Evolutionary conservation across 805 yeast species (phyloP).

Genomic region (Ogataea henricii): DNA sequence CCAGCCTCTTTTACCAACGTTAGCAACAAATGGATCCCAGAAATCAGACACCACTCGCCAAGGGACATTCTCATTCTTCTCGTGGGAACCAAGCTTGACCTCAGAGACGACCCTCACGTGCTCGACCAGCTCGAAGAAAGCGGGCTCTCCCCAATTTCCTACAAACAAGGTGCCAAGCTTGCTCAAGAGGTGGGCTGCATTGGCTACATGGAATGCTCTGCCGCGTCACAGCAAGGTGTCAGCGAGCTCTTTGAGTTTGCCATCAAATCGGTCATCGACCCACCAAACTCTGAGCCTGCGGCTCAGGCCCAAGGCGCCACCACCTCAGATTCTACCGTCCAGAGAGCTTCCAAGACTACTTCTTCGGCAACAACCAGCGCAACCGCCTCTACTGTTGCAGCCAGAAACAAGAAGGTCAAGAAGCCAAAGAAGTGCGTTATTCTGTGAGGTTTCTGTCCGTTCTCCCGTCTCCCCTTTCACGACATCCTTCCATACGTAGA

Average conservation of each 20-base stretch:
- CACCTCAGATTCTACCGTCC: background rate
- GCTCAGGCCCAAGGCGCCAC: background rate
- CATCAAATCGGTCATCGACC: constrained; percentile 64
- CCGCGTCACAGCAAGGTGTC: constrained; percentile 85
- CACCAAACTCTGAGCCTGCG: constrained; percentile 36
- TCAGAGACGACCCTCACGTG: constrained; percentile 80
- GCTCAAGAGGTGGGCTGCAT: constrained; percentile 74
- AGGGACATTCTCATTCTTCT: constrained; percentile 66
- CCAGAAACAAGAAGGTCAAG: constrained; percentile 32
- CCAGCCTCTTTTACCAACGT: constrained; percentile 82
- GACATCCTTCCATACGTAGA: background rate
- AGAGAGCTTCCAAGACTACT: constrained; percentile 5
- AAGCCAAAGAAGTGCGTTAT: constrained; percentile 53
- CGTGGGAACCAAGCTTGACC: constrained; percentile 87
- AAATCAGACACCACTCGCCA: constrained; percentile 80
- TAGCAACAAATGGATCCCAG: constrained; percentile 82
- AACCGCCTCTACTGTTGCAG: background rate
- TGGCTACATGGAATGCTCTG: constrained; percentile 84
- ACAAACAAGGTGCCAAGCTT: constrained; percentile 61
- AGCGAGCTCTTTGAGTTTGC: constrained; percentile 84
- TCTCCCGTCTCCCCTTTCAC: background rate
- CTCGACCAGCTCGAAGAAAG: constrained; percentile 65
- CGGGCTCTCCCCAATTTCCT: constrained; percentile 61
- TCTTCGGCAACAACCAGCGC: background rate
- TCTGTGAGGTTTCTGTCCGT: constrained; percentile 30